These are phyloP conservation scores for Cryptococcus hybrid DNA, from an alignment of 1,284 basidiomycete species.

Conservation along the genomic window DNA sequence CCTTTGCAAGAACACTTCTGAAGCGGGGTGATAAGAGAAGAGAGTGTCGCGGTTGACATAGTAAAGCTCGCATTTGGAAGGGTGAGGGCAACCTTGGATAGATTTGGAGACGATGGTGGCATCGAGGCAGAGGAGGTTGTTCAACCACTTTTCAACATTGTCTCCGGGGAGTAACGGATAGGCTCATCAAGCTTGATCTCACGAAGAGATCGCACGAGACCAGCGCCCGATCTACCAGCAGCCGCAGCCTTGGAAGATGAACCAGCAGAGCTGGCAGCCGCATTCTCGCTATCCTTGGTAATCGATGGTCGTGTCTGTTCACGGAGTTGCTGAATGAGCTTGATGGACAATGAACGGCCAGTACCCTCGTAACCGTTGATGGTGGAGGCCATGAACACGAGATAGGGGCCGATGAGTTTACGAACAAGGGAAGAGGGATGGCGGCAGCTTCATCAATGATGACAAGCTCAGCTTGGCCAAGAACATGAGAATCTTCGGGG, in stretches of 20 bases:
- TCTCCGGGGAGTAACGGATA: constrained; percentile 90
- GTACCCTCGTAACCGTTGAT: constrained; percentile 99
- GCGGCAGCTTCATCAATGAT: constrained; percentile 99
- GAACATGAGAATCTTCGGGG: constrained; percentile 94
- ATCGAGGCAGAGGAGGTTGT: constrained; percentile 86
- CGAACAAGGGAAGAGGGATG: constrained; percentile 94
- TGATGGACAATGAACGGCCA: constrained; percentile 93
- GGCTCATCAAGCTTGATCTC: constrained; percentile 96
- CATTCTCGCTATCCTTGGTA: constrained; percentile 57
- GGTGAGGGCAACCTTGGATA: constrained; percentile 84
- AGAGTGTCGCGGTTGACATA: constrained; percentile 95
- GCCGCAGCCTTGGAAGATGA: constrained; percentile 41
- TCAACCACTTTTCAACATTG: constrained; percentile 92
- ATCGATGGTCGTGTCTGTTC: constrained; percentile 69
- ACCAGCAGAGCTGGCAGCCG: constrained; percentile 8
- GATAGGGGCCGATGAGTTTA: constrained; percentile 93
- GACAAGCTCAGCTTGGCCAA: constrained; percentile 96
- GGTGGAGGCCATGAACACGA: constrained; percentile 97
- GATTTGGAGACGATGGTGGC: constrained; percentile 68
- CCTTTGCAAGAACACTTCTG: constrained; percentile 93
- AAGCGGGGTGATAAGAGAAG: constrained; percentile 96
- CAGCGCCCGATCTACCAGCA: constrained; percentile 43
- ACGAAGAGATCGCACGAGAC: constrained; percentile 69
- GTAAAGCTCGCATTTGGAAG: constrained; percentile 89
- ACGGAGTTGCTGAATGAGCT: constrained; percentile 95